Percentiles rank a stretch among this genome's conserved stretches.
Conservation (phyloP, 768 basidiomycete species). For the Leccinum broughii region DNA sequence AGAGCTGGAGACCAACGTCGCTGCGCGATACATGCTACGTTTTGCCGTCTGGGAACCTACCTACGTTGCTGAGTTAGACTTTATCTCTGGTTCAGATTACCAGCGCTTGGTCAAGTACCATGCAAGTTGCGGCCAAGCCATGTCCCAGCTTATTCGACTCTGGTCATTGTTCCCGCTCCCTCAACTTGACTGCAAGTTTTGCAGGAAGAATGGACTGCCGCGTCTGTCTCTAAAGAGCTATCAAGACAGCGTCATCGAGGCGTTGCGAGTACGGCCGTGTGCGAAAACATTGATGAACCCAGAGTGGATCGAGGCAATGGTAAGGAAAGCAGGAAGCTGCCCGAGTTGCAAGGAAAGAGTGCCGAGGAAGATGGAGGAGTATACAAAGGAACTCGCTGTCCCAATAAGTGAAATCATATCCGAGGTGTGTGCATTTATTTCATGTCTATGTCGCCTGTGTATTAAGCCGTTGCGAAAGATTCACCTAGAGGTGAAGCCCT, state of each 20-base stretch:
- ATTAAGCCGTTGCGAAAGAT: constrained; percentile 17
- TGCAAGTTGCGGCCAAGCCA: constrained; percentile 35
- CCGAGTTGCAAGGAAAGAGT: constrained; percentile 30
- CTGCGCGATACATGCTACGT: constrained; percentile 38
- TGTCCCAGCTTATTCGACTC: constrained; percentile 34
- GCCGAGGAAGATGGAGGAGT: constrained; percentile 32
- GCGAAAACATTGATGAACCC: constrained; percentile 30
- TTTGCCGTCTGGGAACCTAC: constrained; percentile 35
- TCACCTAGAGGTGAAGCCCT: constrained; percentile 30
- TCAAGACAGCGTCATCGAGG: constrained; percentile 36
- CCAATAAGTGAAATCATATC: constrained; percentile 32
- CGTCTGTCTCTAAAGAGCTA: constrained; percentile 33
- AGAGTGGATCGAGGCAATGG: constrained; percentile 34
- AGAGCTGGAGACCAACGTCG: constrained; percentile 35
- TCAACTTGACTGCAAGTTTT: constrained; percentile 35
- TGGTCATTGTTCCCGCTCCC: constrained; percentile 34
- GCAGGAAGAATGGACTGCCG: constrained; percentile 37
- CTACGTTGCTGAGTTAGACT: constrained; percentile 37
- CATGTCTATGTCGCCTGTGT: background rate
- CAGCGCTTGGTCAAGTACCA: constrained; percentile 39
- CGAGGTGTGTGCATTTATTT: constrained; percentile 21
- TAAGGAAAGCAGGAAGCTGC: constrained; percentile 33
- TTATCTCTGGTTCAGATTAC: constrained; percentile 39
- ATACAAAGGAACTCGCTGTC: constrained; percentile 28
- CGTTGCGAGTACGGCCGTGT: constrained; percentile 33